Conservation (phyloP, 2,329 filamentous ascomycete genomes). For the Clarireedia paspali region DNA sequence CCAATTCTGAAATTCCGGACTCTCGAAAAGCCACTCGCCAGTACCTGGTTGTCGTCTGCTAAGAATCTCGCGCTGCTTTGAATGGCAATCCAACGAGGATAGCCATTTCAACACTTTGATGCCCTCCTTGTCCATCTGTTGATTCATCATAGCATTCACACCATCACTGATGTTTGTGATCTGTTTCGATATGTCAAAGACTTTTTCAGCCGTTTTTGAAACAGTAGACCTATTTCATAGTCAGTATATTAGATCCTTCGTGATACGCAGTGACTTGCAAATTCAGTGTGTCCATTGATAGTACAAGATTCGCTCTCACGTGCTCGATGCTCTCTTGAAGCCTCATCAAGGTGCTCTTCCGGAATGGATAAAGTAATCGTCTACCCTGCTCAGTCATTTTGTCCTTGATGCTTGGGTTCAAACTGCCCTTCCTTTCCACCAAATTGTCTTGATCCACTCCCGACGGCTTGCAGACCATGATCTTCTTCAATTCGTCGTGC, state of each 20-base stretch:
- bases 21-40: slow-evolving; percentile 15
- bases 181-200: slow-evolving; percentile 1
- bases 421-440: not conserved
- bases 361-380: slow-evolving; percentile 13
- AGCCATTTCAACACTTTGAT: slow-evolving; percentile 3
- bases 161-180: slow-evolving; percentile 1
- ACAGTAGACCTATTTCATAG: not conserved
- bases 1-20: slow-evolving; percentile 13
- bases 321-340: slow-evolving; percentile 10
- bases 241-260: not conserved
- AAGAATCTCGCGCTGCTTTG: slow-evolving; percentile 18
- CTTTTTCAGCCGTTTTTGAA: not conserved
- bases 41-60: slow-evolving; percentile 26
- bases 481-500: slow-evolving; percentile 1
- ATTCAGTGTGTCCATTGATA: slow-evolving; percentile 10
- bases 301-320: slow-evolving; percentile 6
- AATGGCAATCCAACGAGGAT: slow-evolving; percentile 35
- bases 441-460: not conserved
- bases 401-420: not conserved
- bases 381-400: slow-evolving; percentile 11
- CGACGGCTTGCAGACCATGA: slow-evolving; percentile 1
- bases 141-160: slow-evolving; percentile 1
- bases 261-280: slow-evolving; percentile 4
- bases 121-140: slow-evolving; percentile 5
- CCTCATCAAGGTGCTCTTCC: slow-evolving; percentile 14